A percentile compares a stretch with the other conserved stretches of the same genome.
Conservation (phyloP, 306 rosid species). For the Vigna mungo region DNA sequence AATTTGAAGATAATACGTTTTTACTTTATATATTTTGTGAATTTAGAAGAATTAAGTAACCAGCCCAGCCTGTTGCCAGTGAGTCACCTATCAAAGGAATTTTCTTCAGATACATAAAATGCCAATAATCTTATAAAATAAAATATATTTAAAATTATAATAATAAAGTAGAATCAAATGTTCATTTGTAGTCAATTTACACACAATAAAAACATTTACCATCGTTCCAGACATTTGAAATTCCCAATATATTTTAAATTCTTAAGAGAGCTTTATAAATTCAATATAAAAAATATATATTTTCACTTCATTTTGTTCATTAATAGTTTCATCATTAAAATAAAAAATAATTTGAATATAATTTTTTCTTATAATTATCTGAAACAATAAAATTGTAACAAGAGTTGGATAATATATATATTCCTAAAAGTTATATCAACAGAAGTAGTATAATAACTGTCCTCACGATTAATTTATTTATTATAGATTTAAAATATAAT, state of each 20-base stretch:
- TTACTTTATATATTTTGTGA: not conserved
- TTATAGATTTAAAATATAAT: too few relatives aligned
- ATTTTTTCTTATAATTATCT: too few relatives aligned
- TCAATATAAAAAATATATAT: not conserved
- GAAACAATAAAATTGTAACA: too few relatives aligned
- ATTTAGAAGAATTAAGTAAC: not conserved
- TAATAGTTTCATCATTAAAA: too few relatives aligned
- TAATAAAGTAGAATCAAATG: not conserved
- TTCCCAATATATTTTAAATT: not conserved
- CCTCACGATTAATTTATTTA: too few relatives aligned
- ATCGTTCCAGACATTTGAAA: not conserved
- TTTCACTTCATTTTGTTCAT: too few relatives aligned
- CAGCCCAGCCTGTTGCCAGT: too few relatives aligned
- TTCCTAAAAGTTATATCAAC: too few relatives aligned
- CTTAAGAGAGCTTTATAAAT: not conserved
- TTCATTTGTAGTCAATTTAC: not conserved
- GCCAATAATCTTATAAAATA: not conserved
- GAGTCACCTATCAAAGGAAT: not conserved
- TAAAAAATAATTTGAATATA: too few relatives aligned
- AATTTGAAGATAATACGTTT: too few relatives aligned
- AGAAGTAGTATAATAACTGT: too few relatives aligned
- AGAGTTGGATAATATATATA: too few relatives aligned
- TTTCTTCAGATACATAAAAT: not conserved
- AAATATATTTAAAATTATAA: not conserved
- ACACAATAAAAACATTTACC: not conserved